These are phyloP conservation scores for Beauveria caledonica DNA, from an alignment of 2,329 filamentous ascomycete genomes.

Conservation along the genomic window DNA sequence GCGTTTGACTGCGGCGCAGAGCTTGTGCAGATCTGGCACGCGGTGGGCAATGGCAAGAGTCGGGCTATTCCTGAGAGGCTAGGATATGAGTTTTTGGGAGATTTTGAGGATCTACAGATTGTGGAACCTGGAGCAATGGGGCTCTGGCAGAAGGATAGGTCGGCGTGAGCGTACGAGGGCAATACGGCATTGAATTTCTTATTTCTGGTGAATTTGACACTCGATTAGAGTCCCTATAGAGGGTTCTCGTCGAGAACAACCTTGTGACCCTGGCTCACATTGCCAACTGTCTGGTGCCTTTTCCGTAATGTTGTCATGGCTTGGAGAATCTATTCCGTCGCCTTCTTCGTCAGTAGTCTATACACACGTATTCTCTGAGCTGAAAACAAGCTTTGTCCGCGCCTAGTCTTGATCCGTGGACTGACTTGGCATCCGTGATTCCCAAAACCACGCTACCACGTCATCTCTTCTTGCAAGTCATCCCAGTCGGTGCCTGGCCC, in stretches of 20 bases:
- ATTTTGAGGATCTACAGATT: background rate
- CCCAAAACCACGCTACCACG: background rate
- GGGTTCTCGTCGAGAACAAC: too few relatives aligned
- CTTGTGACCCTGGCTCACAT: too few relatives aligned
- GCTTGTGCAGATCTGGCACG: constrained; percentile 14
- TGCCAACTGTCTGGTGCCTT: too few relatives aligned
- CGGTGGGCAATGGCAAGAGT: constrained; percentile 12
- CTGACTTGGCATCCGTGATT: accelerated
- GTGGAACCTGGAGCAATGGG: background rate
- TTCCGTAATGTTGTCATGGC: too few relatives aligned
- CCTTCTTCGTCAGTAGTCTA: too few relatives aligned
- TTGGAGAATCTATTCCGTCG: too few relatives aligned
- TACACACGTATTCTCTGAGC: too few relatives aligned
- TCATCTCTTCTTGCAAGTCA: constrained; percentile 4
- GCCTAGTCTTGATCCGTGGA: accelerated
- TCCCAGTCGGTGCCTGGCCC: constrained; percentile 4
- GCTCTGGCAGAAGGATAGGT: background rate
- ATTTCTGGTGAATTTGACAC: too few relatives aligned
- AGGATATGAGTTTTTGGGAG: constrained; percentile 9
- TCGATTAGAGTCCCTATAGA: too few relatives aligned
- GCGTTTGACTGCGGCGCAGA: constrained; percentile 14
- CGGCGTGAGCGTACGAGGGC: too few relatives aligned
- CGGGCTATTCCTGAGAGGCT: constrained; percentile 10
- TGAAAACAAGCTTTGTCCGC: too few relatives aligned
- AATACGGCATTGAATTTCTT: too few relatives aligned